phyloP scores from a whole-genome alignment of 2,329 filamentous ascomycete species.

The Fusarium veterinarium region DNA sequence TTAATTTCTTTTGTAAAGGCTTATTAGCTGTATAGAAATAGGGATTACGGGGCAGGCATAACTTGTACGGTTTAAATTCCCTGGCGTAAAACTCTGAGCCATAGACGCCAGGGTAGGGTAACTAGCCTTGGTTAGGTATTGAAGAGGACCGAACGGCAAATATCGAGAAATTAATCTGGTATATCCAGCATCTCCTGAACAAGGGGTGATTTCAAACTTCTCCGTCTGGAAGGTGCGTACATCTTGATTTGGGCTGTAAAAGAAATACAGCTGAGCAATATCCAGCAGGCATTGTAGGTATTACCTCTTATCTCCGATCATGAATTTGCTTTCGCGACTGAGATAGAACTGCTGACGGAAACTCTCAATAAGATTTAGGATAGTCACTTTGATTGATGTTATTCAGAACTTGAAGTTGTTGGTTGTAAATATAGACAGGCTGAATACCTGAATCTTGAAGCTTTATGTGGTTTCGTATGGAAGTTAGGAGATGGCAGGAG shows the following conservation, averaged over 20 bases:
- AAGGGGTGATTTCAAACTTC: no score
- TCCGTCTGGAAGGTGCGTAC: no score
- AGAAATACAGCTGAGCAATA: no score
- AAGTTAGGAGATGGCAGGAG: no score
- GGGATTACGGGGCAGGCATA: not conserved
- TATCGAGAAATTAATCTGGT: not conserved
- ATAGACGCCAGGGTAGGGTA: not conserved
- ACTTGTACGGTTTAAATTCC: not conserved
- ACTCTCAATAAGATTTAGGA: not conserved
- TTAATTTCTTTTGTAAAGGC: no score
- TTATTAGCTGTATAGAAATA: not conserved
- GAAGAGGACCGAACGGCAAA: not conserved
- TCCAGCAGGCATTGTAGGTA: not conserved
- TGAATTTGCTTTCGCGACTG: not conserved
- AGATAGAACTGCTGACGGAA: not conserved
- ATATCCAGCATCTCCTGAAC: not conserved
- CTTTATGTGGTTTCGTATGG: no score
- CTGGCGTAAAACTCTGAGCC: no score
- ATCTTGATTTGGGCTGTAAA: not conserved
- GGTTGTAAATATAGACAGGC: no score
- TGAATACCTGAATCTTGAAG: no score
- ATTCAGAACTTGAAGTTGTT: no score
- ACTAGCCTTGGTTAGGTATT: not conserved
- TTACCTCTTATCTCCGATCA: no score
- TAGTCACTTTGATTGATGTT: no score